phyloP scores from a whole-genome alignment of 129 eudicot species.

The Gnaphalium uliginosum region DNA sequence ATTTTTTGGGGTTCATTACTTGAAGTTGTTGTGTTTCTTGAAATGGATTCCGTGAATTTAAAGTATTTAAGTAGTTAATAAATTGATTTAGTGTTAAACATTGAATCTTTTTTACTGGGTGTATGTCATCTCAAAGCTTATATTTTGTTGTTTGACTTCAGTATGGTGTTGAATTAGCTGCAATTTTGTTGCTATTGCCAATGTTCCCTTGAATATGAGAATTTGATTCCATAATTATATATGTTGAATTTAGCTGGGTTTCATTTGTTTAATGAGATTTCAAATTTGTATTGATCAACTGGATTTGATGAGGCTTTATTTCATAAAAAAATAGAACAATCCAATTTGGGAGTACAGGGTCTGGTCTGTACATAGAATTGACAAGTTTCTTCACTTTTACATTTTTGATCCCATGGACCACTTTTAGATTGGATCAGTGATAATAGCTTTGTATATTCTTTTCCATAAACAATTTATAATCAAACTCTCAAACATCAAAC shows the following conservation, averaged over 20 bases:
- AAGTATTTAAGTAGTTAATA: slow-evolving; percentile 9
- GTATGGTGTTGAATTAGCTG: slow-evolving; percentile 18
- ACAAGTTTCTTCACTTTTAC: slow-evolving; percentile 3
- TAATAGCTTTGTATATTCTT: background rate
- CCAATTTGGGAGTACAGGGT: slow-evolving; percentile 19
- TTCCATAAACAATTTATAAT: slow-evolving; percentile 4
- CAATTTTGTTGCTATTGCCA: slow-evolving; percentile 8
- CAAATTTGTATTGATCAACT: slow-evolving; percentile 11
- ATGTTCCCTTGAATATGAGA: background rate
- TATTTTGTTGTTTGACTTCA: background rate
- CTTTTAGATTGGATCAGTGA: slow-evolving; percentile 33
- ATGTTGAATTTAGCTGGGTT: slow-evolving; percentile 19
- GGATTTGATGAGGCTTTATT: slow-evolving; percentile 10
- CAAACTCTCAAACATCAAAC: slow-evolving; percentile 1
- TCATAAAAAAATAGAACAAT: background rate
- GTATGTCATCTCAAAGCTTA: slow-evolving; percentile 2
- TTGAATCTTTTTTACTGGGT: slow-evolving; percentile 14
- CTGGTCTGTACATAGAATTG: slow-evolving; percentile 17
- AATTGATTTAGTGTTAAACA: slow-evolving; percentile 16
- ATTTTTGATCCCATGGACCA: slow-evolving; percentile 16
- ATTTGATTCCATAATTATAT: slow-evolving; percentile 12
- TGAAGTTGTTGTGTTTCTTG: slow-evolving; percentile 8
- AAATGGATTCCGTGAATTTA: background rate
- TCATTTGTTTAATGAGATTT: slow-evolving; percentile 18
- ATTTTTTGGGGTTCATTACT: background rate